phyloP scores from a whole-genome alignment of 202 grass and related monocot genomes.

The Schoenoplectus triqueter region DNA sequence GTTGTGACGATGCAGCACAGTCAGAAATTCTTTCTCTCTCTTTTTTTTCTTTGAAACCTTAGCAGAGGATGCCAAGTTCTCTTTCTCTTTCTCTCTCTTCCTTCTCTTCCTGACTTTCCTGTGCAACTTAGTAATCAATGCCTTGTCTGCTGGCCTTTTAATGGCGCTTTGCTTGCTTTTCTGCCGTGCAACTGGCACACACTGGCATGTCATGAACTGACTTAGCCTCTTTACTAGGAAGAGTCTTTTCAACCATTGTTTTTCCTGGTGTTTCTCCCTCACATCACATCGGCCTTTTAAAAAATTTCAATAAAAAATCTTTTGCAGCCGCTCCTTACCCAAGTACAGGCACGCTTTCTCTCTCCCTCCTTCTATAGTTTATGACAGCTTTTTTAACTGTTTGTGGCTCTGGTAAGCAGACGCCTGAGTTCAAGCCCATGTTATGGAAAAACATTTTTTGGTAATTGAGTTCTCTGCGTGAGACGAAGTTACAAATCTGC shows the following conservation, averaged over 20 bases:
- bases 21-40: neutral
- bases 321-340: neutral
- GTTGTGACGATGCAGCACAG: constrained; percentile 31
- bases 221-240: constrained; percentile 83
- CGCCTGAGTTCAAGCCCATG: constrained; percentile 15
- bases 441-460: constrained; percentile 31
- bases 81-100: constrained; percentile 10
- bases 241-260: constrained; percentile 75
- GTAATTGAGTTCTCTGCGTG: constrained; percentile 33
- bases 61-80: too few relatives aligned
- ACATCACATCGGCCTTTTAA: constrained; percentile 53
- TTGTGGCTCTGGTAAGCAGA: constrained; percentile 8
- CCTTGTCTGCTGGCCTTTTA: constrained; percentile 39
- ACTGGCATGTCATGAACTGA: constrained; percentile 64
- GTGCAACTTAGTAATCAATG: constrained; percentile 39
- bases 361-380: neutral
- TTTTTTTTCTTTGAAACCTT: too few relatives aligned
- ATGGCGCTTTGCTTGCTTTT: constrained; percentile 44
- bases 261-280: constrained; percentile 46
- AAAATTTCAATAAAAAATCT: too few relatives aligned
- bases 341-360: constrained; percentile 16
- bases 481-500: constrained; percentile 27
- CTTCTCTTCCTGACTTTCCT: constrained; percentile 19
- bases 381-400: constrained; percentile 33
- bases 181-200: constrained; percentile 46